phyloP scores from a whole-genome alignment of 116 monocot genomes.

The Posidonia oceanica region DNA sequence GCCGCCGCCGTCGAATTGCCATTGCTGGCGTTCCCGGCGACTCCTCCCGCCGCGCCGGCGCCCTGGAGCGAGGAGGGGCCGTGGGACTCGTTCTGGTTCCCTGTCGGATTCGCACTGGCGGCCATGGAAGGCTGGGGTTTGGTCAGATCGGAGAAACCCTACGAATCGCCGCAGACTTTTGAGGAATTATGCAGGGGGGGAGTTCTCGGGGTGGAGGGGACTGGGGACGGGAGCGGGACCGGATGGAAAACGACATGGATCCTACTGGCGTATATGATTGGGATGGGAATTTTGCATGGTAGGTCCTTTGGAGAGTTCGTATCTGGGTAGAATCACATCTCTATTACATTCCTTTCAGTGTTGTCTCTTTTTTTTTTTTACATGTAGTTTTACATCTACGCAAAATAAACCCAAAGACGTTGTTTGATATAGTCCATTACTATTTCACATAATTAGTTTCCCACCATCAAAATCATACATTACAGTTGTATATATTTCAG shows the following conservation, averaged over 20 bases:
- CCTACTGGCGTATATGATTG: neutral
- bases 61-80: conserved; percentile 6
- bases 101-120: conserved; percentile 6
- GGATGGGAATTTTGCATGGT: neutral
- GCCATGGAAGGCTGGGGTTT: conserved; percentile 4
- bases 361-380: neutral
- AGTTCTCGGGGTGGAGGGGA: neutral
- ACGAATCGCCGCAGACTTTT: neutral
- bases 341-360: too few relatives aligned
- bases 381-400: neutral
- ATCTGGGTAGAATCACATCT: too few relatives aligned
- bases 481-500: neutral
- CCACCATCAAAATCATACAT: too few relatives aligned
- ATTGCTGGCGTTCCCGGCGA: neutral
- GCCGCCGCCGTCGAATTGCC: conserved; percentile 3
- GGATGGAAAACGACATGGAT: neutral
- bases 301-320: neutral
- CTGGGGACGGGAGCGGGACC: neutral
- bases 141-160: neutral
- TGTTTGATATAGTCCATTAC: too few relatives aligned
- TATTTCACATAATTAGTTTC: too few relatives aligned
- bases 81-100: conserved; percentile 9
- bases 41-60: neutral
- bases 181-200: neutral
- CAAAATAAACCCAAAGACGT: neutral